Base-by-base conservation (phyloP, 2,329 filamentous ascomycete genomes). In the Parasarocladium wereldwijsianum region DNA sequence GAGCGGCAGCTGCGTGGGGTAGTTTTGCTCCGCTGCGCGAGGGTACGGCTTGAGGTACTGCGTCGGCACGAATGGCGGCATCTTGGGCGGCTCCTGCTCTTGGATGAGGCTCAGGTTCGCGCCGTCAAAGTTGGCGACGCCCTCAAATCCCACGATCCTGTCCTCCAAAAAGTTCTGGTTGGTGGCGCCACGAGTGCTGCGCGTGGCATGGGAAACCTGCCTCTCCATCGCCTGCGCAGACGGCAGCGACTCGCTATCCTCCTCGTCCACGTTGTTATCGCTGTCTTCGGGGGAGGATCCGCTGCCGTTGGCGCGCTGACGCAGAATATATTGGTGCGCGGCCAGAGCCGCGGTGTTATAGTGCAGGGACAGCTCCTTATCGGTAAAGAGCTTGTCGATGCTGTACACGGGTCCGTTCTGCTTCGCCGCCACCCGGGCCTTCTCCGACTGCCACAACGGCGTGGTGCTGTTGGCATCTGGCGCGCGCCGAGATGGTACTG, bases 361-460 rank as follows among this genome's bases (percentile, higher is more conserved):
- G 17, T 69, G 70, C 57, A 78, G 64, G 4, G 66, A 62, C 17
- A 79, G 59, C 51, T 79, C 74, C 50, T 75, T 77, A 41, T 79
- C 74, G 0, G 73, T 78, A 29, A 79, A 79, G 21, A 79, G 63
- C 54, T 77, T 77, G 41, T 78, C 72, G 35, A 79, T 67, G 45
- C 67, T 76, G 46, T 75, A 76, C 2, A 72, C 52, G 0, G 70
- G 64, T 7, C 68, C 71, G 13, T 67, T 63, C 41, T 71, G 64
- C 44, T 67, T 66, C 33, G 65, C 55, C 32, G 58, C 54, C 34
- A 56, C 53, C 39, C 62, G 58, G 31, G 70, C 54, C 43, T 69
- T 66, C 40, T 76, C 72, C 29, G 60, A 67, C 43, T 70, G 66
- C 70, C 71, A 76, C 15, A 76, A 53, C 6, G 70, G 60, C 2